phyloP scores from a whole-genome alignment of 495 filamentous ascomycete genomes.

The Recurvomyces mirabilis region DNA sequence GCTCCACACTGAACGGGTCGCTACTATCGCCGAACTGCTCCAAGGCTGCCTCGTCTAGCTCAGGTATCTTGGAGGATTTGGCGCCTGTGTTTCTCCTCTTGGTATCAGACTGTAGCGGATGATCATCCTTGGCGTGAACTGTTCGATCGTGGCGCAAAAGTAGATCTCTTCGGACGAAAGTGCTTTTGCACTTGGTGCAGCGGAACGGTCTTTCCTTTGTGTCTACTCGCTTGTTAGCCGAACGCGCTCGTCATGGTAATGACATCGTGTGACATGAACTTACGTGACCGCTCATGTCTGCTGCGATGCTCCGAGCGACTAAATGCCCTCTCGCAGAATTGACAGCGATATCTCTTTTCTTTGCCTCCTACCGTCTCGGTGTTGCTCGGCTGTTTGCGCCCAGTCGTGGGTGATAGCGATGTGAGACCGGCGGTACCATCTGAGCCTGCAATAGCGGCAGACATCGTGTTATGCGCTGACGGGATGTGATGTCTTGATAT shows the following conservation, averaged over 20 bases:
- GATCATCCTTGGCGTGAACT: conserved; percentile 95
- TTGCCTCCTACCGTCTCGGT: conserved; percentile 9
- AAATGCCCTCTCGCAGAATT: conserved; percentile 95
- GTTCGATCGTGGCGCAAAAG: conserved; percentile 95
- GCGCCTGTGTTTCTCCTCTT: conserved; percentile 69
- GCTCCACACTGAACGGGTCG: conserved; percentile 95
- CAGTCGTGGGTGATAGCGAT: conserved; percentile 17
- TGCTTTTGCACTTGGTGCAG: conserved; percentile 94
- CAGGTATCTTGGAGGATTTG: conserved; percentile 68
- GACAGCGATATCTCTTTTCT: conserved; percentile 96
- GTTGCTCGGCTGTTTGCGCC: conserved; percentile 25
- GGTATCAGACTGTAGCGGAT: conserved; percentile 86
- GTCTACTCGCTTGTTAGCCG: conserved; percentile 42
- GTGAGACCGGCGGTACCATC: neutral
- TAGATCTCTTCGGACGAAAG: conserved; percentile 93
- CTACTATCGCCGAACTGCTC: conserved; percentile 91
- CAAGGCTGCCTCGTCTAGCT: conserved; percentile 75
- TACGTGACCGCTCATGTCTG: conserved; percentile 95
- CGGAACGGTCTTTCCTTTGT: conserved; percentile 99
- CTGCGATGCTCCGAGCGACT: conserved; percentile 95
- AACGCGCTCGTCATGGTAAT: conserved; percentile 1
- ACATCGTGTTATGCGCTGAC: conserved; percentile 5
- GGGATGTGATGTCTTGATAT: neutral
- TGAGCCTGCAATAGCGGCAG: conserved; percentile 9
- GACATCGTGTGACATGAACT: conserved; percentile 43